Evolutionary conservation across 345 rosid genomes (phyloP).

Genomic region (Kandelia obovata): DNA sequence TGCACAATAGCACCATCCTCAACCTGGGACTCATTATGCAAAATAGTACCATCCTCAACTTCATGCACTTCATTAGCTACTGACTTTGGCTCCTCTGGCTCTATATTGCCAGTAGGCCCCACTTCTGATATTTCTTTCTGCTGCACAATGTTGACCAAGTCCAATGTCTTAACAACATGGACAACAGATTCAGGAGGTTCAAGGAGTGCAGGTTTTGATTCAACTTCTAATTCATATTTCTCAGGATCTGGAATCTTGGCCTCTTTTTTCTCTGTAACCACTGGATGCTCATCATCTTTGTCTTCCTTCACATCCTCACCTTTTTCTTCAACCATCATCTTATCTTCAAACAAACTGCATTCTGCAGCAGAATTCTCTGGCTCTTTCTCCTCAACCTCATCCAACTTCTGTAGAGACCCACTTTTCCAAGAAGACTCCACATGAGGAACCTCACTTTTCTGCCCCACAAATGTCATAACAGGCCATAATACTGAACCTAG

Average conservation of each 20-base stretch:
- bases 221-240: slow-evolving; percentile 37
- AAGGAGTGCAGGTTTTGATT: slow-evolving; percentile 25
- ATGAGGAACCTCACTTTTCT: slow-evolving; percentile 46
- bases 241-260: slow-evolving; percentile 28
- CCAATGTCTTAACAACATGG: slow-evolving; percentile 33
- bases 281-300: slow-evolving; percentile 33
- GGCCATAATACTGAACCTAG: slow-evolving; percentile 71
- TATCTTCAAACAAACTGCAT: slow-evolving; percentile 34
- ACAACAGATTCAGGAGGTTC: slow-evolving; percentile 37
- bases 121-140: slow-evolving; percentile 36
- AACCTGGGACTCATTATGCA: slow-evolving; percentile 33
- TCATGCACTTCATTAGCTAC: slow-evolving; percentile 36
- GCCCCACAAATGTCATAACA: slow-evolving; percentile 75
- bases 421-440: slow-evolving; percentile 34
- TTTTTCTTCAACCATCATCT: slow-evolving; percentile 35
- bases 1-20: slow-evolving; percentile 27
- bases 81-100: slow-evolving; percentile 33
- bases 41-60: slow-evolving; percentile 26
- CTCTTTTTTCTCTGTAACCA: slow-evolving; percentile 33
- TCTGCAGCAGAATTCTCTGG: slow-evolving; percentile 16
- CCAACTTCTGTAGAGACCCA: slow-evolving; percentile 32
- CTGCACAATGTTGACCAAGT: slow-evolving; percentile 30
- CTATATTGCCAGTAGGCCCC: slow-evolving; percentile 34
- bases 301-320: slow-evolving; percentile 25
- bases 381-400: slow-evolving; percentile 35